phyloP scores from a whole-genome alignment of 1,284 basidiomycete species.

The Caloboletus firmus region DNA sequence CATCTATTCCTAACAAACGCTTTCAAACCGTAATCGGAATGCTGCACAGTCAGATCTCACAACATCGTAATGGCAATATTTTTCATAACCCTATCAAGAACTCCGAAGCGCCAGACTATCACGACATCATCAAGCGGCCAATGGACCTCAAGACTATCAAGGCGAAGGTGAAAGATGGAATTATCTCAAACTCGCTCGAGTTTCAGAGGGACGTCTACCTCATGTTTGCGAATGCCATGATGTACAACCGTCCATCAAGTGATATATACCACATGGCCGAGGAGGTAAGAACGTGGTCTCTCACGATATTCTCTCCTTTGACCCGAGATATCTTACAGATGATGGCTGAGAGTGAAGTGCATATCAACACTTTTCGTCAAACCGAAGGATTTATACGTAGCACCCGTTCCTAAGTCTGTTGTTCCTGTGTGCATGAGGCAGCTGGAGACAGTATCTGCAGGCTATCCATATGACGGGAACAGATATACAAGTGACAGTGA shows the following conservation, averaged over 20 bases:
- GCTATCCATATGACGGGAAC: slow-evolving; percentile 4
- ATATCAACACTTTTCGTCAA: slow-evolving; percentile 75
- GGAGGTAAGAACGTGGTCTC: slow-evolving; percentile 54
- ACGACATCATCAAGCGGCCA: slow-evolving; percentile 85
- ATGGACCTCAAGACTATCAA: slow-evolving; percentile 94
- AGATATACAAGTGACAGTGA: slow-evolving; percentile 4
- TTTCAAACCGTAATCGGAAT: slow-evolving; percentile 80
- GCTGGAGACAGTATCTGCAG: not conserved
- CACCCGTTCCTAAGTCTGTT: slow-evolving; percentile 34
- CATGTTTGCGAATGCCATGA: slow-evolving; percentile 95
- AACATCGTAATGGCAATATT: slow-evolving; percentile 84
- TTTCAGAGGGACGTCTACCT: slow-evolving; percentile 87
- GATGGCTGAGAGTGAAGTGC: slow-evolving; percentile 79
- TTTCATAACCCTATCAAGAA: slow-evolving; percentile 89
- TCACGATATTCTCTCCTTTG: slow-evolving; percentile 1
- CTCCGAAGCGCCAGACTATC: slow-evolving; percentile 87
- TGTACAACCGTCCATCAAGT: slow-evolving; percentile 86
- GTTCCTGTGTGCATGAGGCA: not conserved
- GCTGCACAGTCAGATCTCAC: slow-evolving; percentile 79
- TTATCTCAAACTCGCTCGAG: slow-evolving; percentile 77
- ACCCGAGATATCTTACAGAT: slow-evolving; percentile 52
- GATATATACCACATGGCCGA: slow-evolving; percentile 88
- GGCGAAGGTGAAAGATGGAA: slow-evolving; percentile 76
- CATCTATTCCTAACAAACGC: slow-evolving; percentile 54
- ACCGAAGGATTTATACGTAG: slow-evolving; percentile 66